Conservation (phyloP, 495 filamentous ascomycete species). For the Podospora australis region DNA sequence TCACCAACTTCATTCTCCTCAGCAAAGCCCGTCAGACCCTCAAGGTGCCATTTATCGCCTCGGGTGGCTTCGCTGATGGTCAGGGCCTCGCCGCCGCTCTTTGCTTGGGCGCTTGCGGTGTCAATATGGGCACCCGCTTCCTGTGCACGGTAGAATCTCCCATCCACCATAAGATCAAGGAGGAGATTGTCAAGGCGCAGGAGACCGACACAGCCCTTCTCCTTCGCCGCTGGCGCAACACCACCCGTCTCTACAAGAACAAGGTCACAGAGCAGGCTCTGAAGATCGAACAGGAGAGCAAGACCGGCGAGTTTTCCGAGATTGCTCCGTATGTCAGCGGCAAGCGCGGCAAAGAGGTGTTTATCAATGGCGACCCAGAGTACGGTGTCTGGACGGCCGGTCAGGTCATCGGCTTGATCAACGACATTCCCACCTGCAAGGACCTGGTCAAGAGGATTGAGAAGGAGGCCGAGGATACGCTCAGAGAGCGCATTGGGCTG, state of each 20-base stretch:
- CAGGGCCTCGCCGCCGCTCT: conserved; percentile 91
- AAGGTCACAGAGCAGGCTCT: conserved; percentile 75
- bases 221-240: conserved; percentile 89
- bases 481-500: conserved; percentile 37
- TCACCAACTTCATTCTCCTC: conserved; percentile 95
- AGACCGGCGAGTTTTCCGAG: conserved; percentile 83
- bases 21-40: conserved; percentile 79
- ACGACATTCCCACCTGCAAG: conserved; percentile 58
- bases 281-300: conserved; percentile 79
- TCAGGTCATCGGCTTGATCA: conserved; percentile 59
- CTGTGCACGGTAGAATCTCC: conserved; percentile 91
- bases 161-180: conserved; percentile 89
- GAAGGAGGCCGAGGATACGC: conserved; percentile 51
- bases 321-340: conserved; percentile 87
- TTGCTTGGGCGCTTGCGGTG: conserved; percentile 82
- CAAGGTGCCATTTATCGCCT: conserved; percentile 86
- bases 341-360: conserved; percentile 85
- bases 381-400: conserved; percentile 72
- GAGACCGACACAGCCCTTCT: conserved; percentile 90
- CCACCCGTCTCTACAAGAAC: conserved; percentile 79
- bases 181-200: conserved; percentile 78
- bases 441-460: conserved; percentile 52
- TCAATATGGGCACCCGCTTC: conserved; percentile 95
- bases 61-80: conserved; percentile 91
- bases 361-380: conserved; percentile 84